Percentiles rank a stretch among this genome's conserved stretches.
These are phyloP conservation scores for Fusarium stilboides DNA, from an alignment of 2,329 filamentous ascomycete species.

Conservation along the genomic window DNA sequence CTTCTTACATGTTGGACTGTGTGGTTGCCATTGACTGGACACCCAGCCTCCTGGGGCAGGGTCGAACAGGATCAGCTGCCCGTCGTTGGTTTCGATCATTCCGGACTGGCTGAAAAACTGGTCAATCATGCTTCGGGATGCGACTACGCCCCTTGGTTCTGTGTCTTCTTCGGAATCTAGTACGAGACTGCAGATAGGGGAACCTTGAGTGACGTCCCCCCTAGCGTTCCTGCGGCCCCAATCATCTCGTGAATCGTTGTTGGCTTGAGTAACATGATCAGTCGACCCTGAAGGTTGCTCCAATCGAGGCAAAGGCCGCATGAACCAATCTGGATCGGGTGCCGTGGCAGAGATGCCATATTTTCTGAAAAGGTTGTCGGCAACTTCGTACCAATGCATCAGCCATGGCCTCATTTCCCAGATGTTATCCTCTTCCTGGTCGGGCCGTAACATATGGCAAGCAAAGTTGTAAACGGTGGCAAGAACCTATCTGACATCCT, in stretches of 20 bases:
- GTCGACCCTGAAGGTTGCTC: background rate
- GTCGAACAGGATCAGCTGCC: slow-evolving; percentile 7
- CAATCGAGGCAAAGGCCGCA: slow-evolving; percentile 20
- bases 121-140: background rate
- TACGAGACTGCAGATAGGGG: background rate
- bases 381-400: slow-evolving; percentile 49
- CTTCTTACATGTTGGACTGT: background rate
- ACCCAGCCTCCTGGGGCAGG: slow-evolving; percentile 11
- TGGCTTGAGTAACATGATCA: too few species aligned
- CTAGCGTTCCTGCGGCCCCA: background rate
- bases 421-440: slow-evolving; percentile 27
- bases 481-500: slow-evolving; percentile 53
- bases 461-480: slow-evolving; percentile 53
- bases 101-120: background rate
- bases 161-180: slow-evolving; percentile 9
- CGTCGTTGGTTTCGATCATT: background rate
- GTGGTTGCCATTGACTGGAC: background rate
- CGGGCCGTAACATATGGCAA: slow-evolving; percentile 47
- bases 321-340: slow-evolving; percentile 51
- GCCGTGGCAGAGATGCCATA: slow-evolving; percentile 27
- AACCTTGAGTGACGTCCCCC: background rate
- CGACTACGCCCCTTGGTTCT: background rate
- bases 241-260: background rate
- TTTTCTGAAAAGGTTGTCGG: slow-evolving; percentile 44
- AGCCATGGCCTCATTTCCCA: slow-evolving; percentile 52